phyloP scores from a whole-genome alignment of 768 basidiomycete genomes.

The Tricholoma terreum region DNA sequence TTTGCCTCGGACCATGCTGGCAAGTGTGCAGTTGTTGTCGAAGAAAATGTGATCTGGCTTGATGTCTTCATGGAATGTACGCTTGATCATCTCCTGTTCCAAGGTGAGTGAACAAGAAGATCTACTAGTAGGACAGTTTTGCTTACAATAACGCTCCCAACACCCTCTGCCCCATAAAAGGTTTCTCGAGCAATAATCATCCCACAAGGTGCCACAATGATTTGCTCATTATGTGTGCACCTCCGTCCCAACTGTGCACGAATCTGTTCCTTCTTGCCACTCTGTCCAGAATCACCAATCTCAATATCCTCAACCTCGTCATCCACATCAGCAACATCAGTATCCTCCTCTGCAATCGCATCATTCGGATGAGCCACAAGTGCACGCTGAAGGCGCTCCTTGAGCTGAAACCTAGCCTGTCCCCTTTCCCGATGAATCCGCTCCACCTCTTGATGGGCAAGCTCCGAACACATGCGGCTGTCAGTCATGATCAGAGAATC shows the following conservation, averaged over 20 bases:
- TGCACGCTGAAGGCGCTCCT: conserved; percentile 5
- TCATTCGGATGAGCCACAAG: background rate
- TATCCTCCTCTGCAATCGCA: background rate
- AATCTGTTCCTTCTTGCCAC: conserved; percentile 9
- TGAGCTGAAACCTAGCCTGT: conserved; percentile 26
- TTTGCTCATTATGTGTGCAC: conserved; percentile 32
- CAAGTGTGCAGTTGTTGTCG: conserved; percentile 37
- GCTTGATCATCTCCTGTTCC: too few relatives aligned
- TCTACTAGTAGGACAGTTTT: too few relatives aligned
- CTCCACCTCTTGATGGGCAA: conserved; percentile 22
- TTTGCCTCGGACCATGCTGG: conserved; percentile 33
- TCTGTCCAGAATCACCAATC: too few relatives aligned
- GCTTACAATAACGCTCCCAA: conserved; percentile 3
- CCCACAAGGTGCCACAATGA: conserved; percentile 9
- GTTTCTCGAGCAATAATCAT: conserved; percentile 28
- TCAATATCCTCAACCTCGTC: background rate
- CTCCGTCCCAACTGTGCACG: conserved; percentile 27
- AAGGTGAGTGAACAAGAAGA: too few relatives aligned
- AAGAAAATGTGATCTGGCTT: background rate
- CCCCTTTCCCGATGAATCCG: conserved; percentile 13
- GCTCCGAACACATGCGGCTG: conserved; percentile 17
- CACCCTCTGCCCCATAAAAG: conserved; percentile 28
- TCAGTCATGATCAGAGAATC: background rate
- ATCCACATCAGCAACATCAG: background rate
- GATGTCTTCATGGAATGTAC: too few relatives aligned